Evolutionary conservation across 352 stramenopile genomes (phyloP).

Genomic region (Pythium graminicola): DNA sequence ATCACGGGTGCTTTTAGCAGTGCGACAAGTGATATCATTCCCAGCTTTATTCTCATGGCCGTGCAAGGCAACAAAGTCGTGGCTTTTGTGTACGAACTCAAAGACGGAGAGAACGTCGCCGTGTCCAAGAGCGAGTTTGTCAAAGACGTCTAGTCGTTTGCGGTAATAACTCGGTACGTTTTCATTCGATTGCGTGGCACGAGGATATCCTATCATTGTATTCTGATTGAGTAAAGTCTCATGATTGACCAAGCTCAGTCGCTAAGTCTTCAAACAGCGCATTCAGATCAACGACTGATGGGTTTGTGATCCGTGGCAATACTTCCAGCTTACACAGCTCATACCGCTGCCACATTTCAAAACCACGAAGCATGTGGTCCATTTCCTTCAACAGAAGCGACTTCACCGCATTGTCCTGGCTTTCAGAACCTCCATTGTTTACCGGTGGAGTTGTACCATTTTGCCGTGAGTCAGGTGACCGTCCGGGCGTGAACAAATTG

Average conservation of each 20-base stretch:
- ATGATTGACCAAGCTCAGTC: constrained; percentile 39
- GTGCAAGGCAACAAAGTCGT: constrained; percentile 95
- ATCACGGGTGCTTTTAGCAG: constrained; percentile 96
- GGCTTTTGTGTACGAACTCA: constrained; percentile 95
- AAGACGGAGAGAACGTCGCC: constrained; percentile 60
- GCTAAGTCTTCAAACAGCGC: constrained; percentile 73
- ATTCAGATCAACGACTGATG: constrained; percentile 51
- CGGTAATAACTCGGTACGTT: background rate
- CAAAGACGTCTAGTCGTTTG: constrained; percentile 45
- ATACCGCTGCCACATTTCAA: constrained; percentile 84
- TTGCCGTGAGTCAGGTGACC: constrained; percentile 65
- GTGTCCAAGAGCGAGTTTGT: constrained; percentile 88
- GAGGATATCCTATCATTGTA: constrained; percentile 1
- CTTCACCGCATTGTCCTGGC: constrained; percentile 58
- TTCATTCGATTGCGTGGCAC: background rate
- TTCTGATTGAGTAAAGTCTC: constrained; percentile 1
- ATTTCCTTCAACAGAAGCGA: constrained; percentile 77
- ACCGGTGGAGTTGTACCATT: constrained; percentile 73
- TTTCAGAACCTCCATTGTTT: constrained; percentile 37
- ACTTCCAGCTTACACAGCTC: constrained; percentile 63
- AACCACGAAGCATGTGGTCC: constrained; percentile 77
- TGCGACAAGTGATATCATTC: constrained; percentile 64
- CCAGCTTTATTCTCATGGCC: constrained; percentile 98
- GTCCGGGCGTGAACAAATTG: constrained; percentile 66
- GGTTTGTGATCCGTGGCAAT: constrained; percentile 69